phyloP scores from a whole-genome alignment of 768 basidiomycete species.

The Dioszegia aurantiaca region DNA sequence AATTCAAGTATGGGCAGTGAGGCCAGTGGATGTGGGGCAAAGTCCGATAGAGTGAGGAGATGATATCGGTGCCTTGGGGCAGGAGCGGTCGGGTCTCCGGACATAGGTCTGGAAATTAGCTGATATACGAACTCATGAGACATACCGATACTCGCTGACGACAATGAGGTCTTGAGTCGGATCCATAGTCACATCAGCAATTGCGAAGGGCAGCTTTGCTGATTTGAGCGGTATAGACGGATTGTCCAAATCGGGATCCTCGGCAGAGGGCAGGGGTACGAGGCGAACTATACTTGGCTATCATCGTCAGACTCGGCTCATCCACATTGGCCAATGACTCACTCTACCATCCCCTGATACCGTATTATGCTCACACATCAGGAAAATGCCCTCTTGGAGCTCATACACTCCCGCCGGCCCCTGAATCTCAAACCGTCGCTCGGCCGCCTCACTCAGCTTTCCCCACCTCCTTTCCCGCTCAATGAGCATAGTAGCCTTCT shows the following conservation, averaged over 20 bases:
- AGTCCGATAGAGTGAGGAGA: conserved; percentile 40
- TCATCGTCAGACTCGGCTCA: neutral
- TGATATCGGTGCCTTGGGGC: conserved; percentile 46
- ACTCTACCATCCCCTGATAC: conserved; percentile 30
- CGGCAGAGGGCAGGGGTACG: conserved; percentile 41
- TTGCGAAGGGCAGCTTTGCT: conserved; percentile 34
- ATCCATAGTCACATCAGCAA: conserved; percentile 58
- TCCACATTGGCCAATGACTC: conserved; percentile 13
- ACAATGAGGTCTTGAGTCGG: conserved; percentile 66
- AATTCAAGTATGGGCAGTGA: conserved; percentile 38
- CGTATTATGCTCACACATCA: conserved; percentile 42
- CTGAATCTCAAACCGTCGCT: conserved; percentile 23
- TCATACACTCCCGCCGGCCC: conserved; percentile 48
- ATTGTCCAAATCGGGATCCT: conserved; percentile 33
- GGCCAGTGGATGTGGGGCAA: conserved; percentile 45
- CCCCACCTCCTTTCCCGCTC: conserved; percentile 36
- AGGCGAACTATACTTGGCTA: conserved; percentile 38
- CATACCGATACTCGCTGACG: conserved; percentile 53
- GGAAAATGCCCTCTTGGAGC: conserved; percentile 49
- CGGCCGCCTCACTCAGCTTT: conserved; percentile 20
- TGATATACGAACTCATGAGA: conserved; percentile 18
- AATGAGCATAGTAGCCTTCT: conserved; percentile 26
- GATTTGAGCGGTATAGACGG: conserved; percentile 26
- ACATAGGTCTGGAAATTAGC: conserved; percentile 19
- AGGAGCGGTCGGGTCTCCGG: neutral